phyloP scores from a whole-genome alignment of 2,329 filamentous ascomycete genomes.

The Fusarium temperatum region DNA sequence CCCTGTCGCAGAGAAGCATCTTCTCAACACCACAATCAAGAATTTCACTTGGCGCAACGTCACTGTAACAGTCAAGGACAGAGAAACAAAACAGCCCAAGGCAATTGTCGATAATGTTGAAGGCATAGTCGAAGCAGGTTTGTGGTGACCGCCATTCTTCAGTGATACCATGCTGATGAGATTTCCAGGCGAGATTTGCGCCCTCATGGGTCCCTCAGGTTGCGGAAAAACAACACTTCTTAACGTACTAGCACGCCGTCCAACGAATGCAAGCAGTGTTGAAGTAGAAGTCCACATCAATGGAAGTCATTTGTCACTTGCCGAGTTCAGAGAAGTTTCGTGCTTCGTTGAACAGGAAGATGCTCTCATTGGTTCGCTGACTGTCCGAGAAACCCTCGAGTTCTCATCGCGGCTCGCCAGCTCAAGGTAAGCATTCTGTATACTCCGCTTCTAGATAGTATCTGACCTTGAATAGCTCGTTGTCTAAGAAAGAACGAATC shows the following conservation, averaged over 20 bases:
- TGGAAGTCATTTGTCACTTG: slow-evolving; percentile 61
- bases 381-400: slow-evolving; percentile 79
- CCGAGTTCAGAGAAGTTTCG: slow-evolving; percentile 70
- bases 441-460: neutral
- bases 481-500: slow-evolving; percentile 63
- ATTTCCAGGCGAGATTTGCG: slow-evolving; percentile 71
- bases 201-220: slow-evolving; percentile 80
- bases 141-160: neutral
- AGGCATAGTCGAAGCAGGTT: slow-evolving; percentile 72
- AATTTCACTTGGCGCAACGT: slow-evolving; percentile 73
- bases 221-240: slow-evolving; percentile 86
- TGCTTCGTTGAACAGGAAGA: slow-evolving; percentile 91
- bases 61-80: slow-evolving; percentile 77
- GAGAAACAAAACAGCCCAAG: slow-evolving; percentile 69
- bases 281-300: slow-evolving; percentile 65
- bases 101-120: slow-evolving; percentile 70
- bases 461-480: slow-evolving; percentile 39
- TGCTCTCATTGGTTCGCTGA: slow-evolving; percentile 81
- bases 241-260: slow-evolving; percentile 74
- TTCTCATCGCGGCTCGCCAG: slow-evolving; percentile 78
- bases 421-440: slow-evolving; percentile 53
- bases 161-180: neutral
- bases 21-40: slow-evolving; percentile 70
- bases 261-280: slow-evolving; percentile 53
- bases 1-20: slow-evolving; percentile 55